Evolutionary conservation across 306 rosid species (phyloP).

Genomic region (Corylus avellana): DNA sequence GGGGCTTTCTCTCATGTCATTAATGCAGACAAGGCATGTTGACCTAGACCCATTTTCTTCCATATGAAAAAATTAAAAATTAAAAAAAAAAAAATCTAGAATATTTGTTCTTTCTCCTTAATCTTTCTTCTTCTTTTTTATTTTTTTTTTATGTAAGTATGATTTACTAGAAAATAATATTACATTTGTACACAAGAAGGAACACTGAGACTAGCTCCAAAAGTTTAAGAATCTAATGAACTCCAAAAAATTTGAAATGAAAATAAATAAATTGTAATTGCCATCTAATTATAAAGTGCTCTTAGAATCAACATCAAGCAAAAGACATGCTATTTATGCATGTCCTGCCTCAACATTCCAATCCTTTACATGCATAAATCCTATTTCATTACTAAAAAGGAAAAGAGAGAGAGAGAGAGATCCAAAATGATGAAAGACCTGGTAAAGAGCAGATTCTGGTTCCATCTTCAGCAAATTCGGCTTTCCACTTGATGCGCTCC

Average conservation of each 20-base stretch:
- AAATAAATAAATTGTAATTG: background rate
- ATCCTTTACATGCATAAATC: background rate
- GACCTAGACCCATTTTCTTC: background rate
- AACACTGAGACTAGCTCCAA: background rate
- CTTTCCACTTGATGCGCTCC: constrained; percentile 83
- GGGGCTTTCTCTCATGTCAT: background rate
- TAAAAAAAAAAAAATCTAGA: background rate
- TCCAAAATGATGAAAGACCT: constrained; percentile 51
- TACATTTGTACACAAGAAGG: background rate
- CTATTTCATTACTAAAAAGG: constrained; percentile 2
- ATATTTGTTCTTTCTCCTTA: no score
- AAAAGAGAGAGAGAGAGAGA: constrained; percentile 19
- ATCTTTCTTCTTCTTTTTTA: background rate
- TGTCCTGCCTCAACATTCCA: constrained; percentile 7
- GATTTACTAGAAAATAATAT: background rate
- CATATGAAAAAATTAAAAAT: background rate
- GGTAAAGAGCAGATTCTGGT: constrained; percentile 49
- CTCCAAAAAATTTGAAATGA: background rate
- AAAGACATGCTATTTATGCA: constrained; percentile 3
- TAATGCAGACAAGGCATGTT: background rate
- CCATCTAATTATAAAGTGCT: background rate
- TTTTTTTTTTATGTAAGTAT: background rate
- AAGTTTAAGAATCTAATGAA: background rate
- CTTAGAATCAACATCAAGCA: background rate
- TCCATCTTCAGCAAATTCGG: constrained; percentile 85